These are phyloP conservation scores for Suillus americanus DNA, from an alignment of 768 basidiomycete species.

Conservation along the genomic window DNA sequence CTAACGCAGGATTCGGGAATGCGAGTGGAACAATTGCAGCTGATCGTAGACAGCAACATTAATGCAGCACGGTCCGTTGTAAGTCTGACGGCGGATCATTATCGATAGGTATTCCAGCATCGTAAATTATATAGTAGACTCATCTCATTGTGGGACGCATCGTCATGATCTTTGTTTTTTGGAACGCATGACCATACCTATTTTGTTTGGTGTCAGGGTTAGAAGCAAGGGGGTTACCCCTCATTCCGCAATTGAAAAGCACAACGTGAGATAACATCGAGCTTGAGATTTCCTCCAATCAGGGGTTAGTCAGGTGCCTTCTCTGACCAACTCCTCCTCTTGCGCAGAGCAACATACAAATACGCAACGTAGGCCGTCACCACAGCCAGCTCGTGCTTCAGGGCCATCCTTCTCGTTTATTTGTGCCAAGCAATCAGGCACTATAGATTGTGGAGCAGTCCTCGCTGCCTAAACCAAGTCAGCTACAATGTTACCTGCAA, in stretches of 20 bases:
- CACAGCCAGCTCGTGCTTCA: constrained; percentile 13
- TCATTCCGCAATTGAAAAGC: neutral
- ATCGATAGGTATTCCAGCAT: neutral
- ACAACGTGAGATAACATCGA: neutral
- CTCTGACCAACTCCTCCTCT: neutral
- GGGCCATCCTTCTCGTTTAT: neutral
- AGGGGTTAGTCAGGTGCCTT: neutral
- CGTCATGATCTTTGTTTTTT: neutral
- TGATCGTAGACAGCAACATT: neutral
- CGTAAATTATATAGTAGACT: neutral
- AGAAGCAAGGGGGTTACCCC: neutral
- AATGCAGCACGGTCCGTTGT: neutral
- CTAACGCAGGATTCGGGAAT: too few relatives aligned
- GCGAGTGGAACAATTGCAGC: neutral
- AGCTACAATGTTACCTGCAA: neutral
- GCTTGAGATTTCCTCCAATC: too few relatives aligned
- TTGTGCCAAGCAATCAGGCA: constrained; percentile 16
- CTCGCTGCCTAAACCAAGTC: constrained; percentile 17
- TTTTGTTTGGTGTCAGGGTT: neutral
- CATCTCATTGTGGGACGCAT: neutral
- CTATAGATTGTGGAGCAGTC: constrained; percentile 23
- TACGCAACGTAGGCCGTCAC: constrained; percentile 8
- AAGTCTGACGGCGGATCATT: neutral
- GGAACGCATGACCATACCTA: neutral
- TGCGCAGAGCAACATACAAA: neutral